phyloP scores from a whole-genome alignment of 2,329 filamentous ascomycete genomes.

The Ophiostoma triangulosporum region DNA sequence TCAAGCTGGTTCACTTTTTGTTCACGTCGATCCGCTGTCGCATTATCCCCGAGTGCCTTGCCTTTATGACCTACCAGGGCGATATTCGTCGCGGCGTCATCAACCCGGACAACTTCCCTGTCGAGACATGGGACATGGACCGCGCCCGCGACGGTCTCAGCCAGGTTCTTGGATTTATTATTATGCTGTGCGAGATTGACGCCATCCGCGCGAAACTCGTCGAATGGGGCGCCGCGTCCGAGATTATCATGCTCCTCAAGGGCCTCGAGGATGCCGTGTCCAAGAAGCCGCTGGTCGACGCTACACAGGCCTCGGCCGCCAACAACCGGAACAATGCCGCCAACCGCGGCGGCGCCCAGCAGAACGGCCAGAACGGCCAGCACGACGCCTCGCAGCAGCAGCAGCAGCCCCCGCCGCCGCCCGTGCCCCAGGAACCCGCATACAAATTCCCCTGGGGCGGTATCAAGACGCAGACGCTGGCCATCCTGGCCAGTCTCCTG shows the following conservation, averaged over 20 bases:
- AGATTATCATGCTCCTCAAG: constrained; percentile 74
- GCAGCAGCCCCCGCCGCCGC: constrained; percentile 31
- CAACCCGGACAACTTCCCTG: constrained; percentile 75
- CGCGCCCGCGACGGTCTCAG: constrained; percentile 88
- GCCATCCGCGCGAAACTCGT: constrained; percentile 75
- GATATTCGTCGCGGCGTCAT: constrained; percentile 68
- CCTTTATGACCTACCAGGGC: constrained; percentile 85
- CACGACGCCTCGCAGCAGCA: constrained; percentile 28
- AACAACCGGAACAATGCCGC: constrained; percentile 6
- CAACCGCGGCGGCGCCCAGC: constrained; percentile 21
- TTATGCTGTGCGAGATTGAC: constrained; percentile 63
- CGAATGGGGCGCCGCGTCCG: constrained; percentile 83
- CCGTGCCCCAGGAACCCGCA: constrained; percentile 46
- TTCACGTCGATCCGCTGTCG: constrained; percentile 86
- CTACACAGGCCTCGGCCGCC: constrained; percentile 9
- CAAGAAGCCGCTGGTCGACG: constrained; percentile 55
- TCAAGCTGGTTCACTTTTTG: constrained; percentile 68
- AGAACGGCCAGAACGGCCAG: constrained; percentile 15
- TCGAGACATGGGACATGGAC: constrained; percentile 97
- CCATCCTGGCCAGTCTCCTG: constrained; percentile 77
- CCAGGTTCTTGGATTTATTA: constrained; percentile 89
- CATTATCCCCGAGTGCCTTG: constrained; percentile 86
- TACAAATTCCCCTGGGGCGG: constrained; percentile 55
- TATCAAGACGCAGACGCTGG: constrained; percentile 83
- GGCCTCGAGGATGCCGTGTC: constrained; percentile 80